A percentile compares a stretch with the other conserved stretches of the same genome.
phyloP scores from a whole-genome alignment of 2,329 filamentous ascomycete species.

The Aspergillus sp. region DNA sequence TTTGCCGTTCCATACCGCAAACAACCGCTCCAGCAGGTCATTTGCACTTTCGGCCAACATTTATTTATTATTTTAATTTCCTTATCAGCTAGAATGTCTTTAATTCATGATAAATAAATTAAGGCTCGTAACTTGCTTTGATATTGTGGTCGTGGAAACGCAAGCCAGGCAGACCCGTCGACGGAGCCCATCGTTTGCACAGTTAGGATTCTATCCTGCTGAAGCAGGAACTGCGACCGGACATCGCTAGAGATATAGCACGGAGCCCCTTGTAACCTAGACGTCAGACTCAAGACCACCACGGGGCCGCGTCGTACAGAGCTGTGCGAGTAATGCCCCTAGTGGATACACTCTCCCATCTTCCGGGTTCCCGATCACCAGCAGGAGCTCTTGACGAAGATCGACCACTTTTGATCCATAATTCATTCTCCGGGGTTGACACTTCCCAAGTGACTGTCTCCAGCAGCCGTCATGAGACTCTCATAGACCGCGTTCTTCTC shows the following conservation, averaged over 20 bases:
- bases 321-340: not conserved
- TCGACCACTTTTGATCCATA: not conserved
- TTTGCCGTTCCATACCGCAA: constrained; percentile 18
- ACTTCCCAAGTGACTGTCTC: not conserved
- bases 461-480: not conserved
- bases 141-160: not conserved
- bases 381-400: not conserved
- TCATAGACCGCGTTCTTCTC: not conserved
- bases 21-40: not conserved
- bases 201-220: no score
- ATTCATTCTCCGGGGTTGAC: not conserved
- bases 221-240: no score
- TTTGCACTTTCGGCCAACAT: not conserved
- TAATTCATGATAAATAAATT: not conserved
- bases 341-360: not conserved
- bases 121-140: not conserved
- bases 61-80: no score
- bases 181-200: no score
- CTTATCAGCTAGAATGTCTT: not conserved
- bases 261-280: not conserved
- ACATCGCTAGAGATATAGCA: no score
- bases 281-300: not conserved
- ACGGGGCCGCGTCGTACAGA: not conserved
- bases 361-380: not conserved
- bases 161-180: not conserved